phyloP scores from a whole-genome alignment of 73 alveolate genomes.

The Paramecium pentaurelia region DNA sequence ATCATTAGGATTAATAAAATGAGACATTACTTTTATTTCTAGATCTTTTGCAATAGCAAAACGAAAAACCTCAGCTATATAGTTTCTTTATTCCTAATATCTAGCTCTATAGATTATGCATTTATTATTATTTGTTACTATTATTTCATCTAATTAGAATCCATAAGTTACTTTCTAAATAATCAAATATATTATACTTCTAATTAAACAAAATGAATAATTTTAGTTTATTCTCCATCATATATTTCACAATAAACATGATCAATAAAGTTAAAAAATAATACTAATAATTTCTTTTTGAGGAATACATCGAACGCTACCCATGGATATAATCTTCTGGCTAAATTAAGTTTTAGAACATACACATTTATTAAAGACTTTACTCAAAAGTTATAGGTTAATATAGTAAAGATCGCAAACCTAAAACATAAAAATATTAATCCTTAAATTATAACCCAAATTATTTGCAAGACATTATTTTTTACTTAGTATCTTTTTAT shows the following conservation, averaged over 20 bases:
- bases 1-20: conserved; percentile 42
- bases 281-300: background rate
- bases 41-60: conserved; percentile 39
- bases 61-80: conserved; percentile 32
- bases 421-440: background rate
- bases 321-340: conserved; percentile 32
- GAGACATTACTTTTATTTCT: conserved; percentile 26
- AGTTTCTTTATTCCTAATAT: conserved; percentile 28
- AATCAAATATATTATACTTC: background rate
- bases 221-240: background rate
- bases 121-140: conserved; percentile 5
- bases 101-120: conserved; percentile 18
- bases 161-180: conserved; percentile 47
- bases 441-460: background rate
- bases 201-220: conserved; percentile 3
- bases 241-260: conserved; percentile 13
- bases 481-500: background rate
- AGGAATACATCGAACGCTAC: background rate
- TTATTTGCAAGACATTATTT: background rate
- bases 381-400: background rate
- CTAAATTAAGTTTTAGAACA: background rate
- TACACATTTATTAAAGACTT: background rate
- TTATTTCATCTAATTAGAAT: conserved; percentile 17
- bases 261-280: conserved; percentile 20
- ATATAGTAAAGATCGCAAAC: background rate